These are phyloP conservation scores for Cylindrodendrum hubeiense DNA, from an alignment of 2,329 filamentous ascomycete genomes.

Conservation along the genomic window DNA sequence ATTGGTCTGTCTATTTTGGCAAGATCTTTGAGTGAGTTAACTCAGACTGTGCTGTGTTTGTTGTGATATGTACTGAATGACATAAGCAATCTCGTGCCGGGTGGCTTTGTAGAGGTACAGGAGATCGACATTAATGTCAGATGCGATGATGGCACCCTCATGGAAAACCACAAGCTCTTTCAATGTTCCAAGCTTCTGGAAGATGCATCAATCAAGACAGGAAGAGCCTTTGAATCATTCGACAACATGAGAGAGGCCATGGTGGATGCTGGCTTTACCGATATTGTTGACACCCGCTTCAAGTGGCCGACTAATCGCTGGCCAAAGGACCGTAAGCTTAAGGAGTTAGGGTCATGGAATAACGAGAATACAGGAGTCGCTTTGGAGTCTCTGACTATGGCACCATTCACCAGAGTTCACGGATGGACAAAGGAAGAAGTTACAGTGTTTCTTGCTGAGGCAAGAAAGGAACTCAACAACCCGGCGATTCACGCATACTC, in stretches of 20 bases:
- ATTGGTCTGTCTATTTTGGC: not conserved
- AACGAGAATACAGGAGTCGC: constrained; percentile 38
- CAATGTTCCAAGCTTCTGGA: constrained; percentile 44
- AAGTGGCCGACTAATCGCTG: constrained; percentile 63
- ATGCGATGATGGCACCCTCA: constrained; percentile 32
- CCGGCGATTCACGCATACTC: constrained; percentile 42
- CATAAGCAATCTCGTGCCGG: constrained; percentile 29
- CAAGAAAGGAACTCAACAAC: constrained; percentile 40
- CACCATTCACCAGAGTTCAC: constrained; percentile 42
- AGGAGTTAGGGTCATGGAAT: constrained; percentile 59
- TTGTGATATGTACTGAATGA: too few relatives aligned
- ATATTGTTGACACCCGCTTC: constrained; percentile 59
- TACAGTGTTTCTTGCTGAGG: constrained; percentile 33
- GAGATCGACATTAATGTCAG: constrained; percentile 34
- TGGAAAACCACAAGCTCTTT: constrained; percentile 32
- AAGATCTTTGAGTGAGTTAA: not conserved
- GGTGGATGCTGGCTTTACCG: constrained; percentile 62
- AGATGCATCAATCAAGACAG: constrained; percentile 44
- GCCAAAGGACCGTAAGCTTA: constrained; percentile 62
- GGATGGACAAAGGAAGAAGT: constrained; percentile 41
- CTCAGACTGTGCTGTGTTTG: too few relatives aligned
- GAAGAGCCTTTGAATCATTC: constrained; percentile 44
- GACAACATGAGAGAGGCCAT: constrained; percentile 49
- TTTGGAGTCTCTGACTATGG: constrained; percentile 46
- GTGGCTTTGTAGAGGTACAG: constrained; percentile 37